Base-by-base conservation (phyloP, 2,329 filamentous ascomycete genomes). In the Phaeosphaeriaceae sp. region DNA sequence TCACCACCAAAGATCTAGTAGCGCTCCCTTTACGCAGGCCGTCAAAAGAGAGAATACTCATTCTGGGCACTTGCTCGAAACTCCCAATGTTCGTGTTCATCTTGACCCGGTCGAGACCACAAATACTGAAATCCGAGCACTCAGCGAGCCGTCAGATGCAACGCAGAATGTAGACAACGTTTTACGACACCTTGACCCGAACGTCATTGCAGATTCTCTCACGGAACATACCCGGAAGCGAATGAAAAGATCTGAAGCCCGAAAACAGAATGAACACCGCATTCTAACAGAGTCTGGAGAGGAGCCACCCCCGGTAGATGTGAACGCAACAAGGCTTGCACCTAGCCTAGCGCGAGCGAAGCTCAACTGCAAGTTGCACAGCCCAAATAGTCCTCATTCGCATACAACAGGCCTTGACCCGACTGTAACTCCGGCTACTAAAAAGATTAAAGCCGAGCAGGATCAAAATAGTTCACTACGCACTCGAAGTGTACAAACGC, bases 271-370 rank as follows among this genome's bases (percentile, higher is more conserved):
- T 12, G 56, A 58, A 29, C 51, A 66, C 47, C 23, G 46, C 3
- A 45, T 60, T 11, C 36, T 71, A 8, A 45, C 61, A 33, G 69
- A 72, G 47, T 67, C 68, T 4, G 66, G 60, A 3, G 68, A 69
- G 42, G 38, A 48, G 9, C 34, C 50, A n/a, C 58, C 60, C 2
- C 52, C 59, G 16, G 17, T 46, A 8, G 41, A 66, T 9, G 51
- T 58, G 33, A 40, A 63, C 15, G 42, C 52, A 12, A 13, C 29
- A n/a, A 52, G 56, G 43, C 41, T 62, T 13, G 46, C 60, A 20
- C 61, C 69, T 7, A 58, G 52, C 18, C 33, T 52, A 7, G 68
- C 64, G 20, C 60, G 65, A 53, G 58, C 54, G 7, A 61, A 61
- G 8, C 55, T 70, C 39, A 70, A 68, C 29, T 55, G 58, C 7